A percentile compares a stretch with the other conserved stretches of the same genome.
These are phyloP conservation scores for Zizania latifolia DNA, from an alignment of 176 grass and related monocot genomes.

Conservation along the genomic window DNA sequence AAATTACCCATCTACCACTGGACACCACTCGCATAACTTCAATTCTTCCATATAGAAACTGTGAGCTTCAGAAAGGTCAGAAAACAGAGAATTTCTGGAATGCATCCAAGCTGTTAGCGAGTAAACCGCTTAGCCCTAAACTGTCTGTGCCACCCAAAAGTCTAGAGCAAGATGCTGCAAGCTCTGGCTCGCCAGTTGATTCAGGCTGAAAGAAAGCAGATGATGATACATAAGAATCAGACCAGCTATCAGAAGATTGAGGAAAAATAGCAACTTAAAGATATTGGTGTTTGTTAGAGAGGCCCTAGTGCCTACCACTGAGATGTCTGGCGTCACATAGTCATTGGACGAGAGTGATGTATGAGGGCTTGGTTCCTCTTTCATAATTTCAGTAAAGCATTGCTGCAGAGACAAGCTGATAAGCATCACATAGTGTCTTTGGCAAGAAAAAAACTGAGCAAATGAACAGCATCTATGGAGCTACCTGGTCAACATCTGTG, in stretches of 20 bases:
- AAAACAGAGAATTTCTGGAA: conserved; percentile 75
- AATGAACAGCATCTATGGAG: neutral
- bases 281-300: conserved; percentile 16
- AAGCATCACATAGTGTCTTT: conserved; percentile 16
- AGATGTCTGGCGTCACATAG: conserved; percentile 18
- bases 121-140: conserved; percentile 46
- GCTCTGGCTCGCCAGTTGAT: no score
- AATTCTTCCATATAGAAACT: neutral
- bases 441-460: neutral
- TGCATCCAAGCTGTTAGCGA: conserved; percentile 65
- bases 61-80: conserved; percentile 21
- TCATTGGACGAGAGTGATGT: neutral
- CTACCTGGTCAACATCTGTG: conserved; percentile 37
- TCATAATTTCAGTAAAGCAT: neutral
- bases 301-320: conserved; percentile 9
- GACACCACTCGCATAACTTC: no score
- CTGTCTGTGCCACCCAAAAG: conserved; percentile 45
- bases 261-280: neutral
- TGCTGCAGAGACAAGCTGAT: conserved; percentile 19
- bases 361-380: conserved; percentile 7
- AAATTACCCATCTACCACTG: no score
- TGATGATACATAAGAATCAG: neutral
- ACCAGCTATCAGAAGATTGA: neutral
- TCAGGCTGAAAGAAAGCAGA: conserved; percentile 29
- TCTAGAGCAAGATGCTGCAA: conserved; percentile 47